Base-by-base conservation (phyloP, 2,329 filamentous ascomycete species). In the Raffaelea deltoideospora region DNA sequence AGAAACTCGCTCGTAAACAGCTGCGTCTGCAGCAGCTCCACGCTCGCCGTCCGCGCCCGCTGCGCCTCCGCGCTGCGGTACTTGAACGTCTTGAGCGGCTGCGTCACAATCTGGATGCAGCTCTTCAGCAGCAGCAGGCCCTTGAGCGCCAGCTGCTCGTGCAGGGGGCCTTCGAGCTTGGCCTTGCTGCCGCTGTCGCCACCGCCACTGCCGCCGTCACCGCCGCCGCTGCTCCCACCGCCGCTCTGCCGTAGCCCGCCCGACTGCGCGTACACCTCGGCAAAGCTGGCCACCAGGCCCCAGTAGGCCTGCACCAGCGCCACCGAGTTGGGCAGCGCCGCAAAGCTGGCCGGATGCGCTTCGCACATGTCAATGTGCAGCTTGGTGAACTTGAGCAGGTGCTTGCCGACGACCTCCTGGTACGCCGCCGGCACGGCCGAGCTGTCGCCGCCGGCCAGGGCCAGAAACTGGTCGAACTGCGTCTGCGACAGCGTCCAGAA, bases 301-400 rank as follows among this genome's bases (percentile, higher is more conserved):
- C 90, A 96, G 55, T 96, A 96, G 14, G 80, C 77, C 45, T 73
- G 74, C 2, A 83, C 76, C 19, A 96, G 70, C 14, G 76, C 65
- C 14, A 93, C 61, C 3, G 84, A 86, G 48, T 83, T 78, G 2
- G 86, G 84, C 7, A 98, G 67, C 11, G 84, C 65, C 1, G 79
- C 76, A 55, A 95, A 96, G 37, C 85, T 82, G 4, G 81, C 77
- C 1, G 87, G 76, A 53, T 94, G 86, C 5, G 66, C 61, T 34
- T 74, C 73, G 1, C 84, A 76, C 78, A 96, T 88, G 38, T 85
- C 78, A 28, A 92, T 67, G 53, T 96, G 90, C 3, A 98, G 63
- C 56, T 96, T 98, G 4, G 87, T 78, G 34, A 96, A 78, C 51
- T 96, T 87, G 30, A 95, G 60, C 3, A 94, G 64, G 51, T 95